Base-by-base conservation (phyloP, 768 basidiomycete species). In the Stropharia rugosoannulata region DNA sequence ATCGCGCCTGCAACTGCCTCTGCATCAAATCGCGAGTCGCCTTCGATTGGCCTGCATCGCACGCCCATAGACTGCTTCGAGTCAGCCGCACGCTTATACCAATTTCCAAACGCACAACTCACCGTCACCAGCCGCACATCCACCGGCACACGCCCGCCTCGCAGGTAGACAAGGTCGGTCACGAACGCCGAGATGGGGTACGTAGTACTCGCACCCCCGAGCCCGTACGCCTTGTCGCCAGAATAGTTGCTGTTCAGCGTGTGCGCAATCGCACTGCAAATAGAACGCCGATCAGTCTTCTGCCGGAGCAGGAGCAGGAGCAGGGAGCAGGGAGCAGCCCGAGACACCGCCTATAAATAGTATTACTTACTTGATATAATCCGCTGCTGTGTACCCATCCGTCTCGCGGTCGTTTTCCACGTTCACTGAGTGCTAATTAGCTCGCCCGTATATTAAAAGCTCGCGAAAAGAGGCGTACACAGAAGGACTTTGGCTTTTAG, bases 351-450 rank as follows among this genome's bases (percentile, higher is more conserved):
- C 16, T 19, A 46, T 19, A 45, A 56, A 45, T 46, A 36, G 27
- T 39, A 39, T 22, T 12, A 62, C 77, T 62, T 62, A 92, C 90
- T 73, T 76, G 62, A 98, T 82, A 66, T 96, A 96, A 72, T 95
- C 90, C 3, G 81, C 77, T 0, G 93, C 95, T 5, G 80, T 83
- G 67, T 95, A 96, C 6, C 85, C 89, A 25, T 85, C 81, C 0
- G 95, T 97, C 71, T 98, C 95, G 53, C 95, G 79, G 65, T 98
- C 95, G 63, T 96, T 97, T 60, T 78, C 80, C 11, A 83, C 76
- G 66, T 97, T 98, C 54, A 98, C 95, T 96, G 61, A 11, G 2
- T 25, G 37, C 35, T 19, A 47, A 36, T 51, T 40, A 49, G 16
- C 56, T 51, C n/a, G n/a, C 36, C 18, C 18, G 7, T 4, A 37